These are phyloP conservation scores for Fusarium stilboides DNA, from an alignment of 2,329 filamentous ascomycete genomes.

Conservation along the genomic window DNA sequence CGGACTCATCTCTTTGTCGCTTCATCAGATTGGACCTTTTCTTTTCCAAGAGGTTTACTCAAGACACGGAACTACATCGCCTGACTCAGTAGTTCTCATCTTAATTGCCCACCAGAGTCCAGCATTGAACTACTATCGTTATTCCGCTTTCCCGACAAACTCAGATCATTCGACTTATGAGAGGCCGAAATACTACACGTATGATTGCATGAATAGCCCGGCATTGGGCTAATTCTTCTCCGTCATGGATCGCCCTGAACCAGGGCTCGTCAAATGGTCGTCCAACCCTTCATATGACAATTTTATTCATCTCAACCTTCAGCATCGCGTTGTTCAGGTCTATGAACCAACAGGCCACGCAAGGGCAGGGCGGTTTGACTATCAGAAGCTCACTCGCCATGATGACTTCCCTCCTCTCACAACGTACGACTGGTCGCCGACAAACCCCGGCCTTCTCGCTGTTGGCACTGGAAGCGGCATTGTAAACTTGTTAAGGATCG, in stretches of 20 bases:
- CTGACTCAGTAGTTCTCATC: constrained; percentile 23
- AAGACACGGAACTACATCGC: constrained; percentile 6
- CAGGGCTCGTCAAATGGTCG: constrained; percentile 77
- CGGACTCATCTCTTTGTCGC: background rate
- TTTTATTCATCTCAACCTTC: constrained; percentile 76
- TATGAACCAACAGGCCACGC: constrained; percentile 75
- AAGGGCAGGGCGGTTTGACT: constrained; percentile 70
- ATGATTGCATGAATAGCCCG: background rate
- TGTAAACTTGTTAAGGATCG: constrained; percentile 80
- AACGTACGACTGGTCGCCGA: constrained; percentile 77
- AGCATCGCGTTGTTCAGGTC: constrained; percentile 74
- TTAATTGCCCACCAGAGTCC: background rate
- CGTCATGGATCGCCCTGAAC: constrained; percentile 71
- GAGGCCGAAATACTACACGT: background rate
- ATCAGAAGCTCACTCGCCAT: constrained; percentile 69
- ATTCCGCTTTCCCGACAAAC: background rate
- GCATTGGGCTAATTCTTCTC: constrained; percentile 18
- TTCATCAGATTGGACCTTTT: background rate
- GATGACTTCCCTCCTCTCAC: constrained; percentile 75
- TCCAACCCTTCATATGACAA: constrained; percentile 71
- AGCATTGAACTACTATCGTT: constrained; percentile 11
- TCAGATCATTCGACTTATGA: background rate
- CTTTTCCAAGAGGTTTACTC: background rate
- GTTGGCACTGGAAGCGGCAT: constrained; percentile 83
- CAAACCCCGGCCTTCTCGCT: constrained; percentile 76